phyloP scores from a whole-genome alignment of 2,329 filamentous ascomycete genomes.

The Colletotrichum costaricense region DNA sequence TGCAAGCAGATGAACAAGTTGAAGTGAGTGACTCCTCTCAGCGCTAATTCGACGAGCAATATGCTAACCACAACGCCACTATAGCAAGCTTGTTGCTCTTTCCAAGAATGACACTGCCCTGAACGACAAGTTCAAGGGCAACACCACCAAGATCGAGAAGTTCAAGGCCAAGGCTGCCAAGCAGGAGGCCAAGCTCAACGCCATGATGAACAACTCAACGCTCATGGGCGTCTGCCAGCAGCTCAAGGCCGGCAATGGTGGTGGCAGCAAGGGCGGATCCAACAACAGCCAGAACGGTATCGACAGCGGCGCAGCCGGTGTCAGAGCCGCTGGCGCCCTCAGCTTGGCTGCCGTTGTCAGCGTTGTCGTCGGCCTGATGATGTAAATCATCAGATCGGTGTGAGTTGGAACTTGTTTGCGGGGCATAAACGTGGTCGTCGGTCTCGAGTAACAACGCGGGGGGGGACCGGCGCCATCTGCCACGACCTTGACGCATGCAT shows the following conservation, averaged over 20 bases:
- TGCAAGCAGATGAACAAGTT: conserved; percentile 27
- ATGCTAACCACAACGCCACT: not conserved
- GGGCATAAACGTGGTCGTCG: not conserved
- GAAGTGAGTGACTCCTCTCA: conserved; percentile 5
- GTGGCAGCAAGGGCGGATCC: conserved; percentile 8
- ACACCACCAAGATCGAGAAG: conserved; percentile 47
- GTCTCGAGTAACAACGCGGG: conserved; percentile 11
- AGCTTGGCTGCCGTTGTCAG: conserved; percentile 25
- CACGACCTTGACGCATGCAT: conserved; percentile 3
- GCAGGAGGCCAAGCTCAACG: conserved; percentile 33
- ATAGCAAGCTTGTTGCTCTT: conserved; percentile 28
- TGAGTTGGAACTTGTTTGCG: not conserved
- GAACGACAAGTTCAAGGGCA: conserved; percentile 46
- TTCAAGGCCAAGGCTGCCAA: conserved; percentile 44
- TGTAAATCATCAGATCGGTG: conserved; percentile 3
- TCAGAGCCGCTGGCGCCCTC: conserved; percentile 21
- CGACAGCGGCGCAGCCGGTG: conserved; percentile 24
- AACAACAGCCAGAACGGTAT: conserved; percentile 27
- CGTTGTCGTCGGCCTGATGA: conserved; percentile 28
- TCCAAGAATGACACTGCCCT: conserved; percentile 39
- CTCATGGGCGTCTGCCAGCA: conserved; percentile 40
- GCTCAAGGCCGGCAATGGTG: conserved; percentile 22
- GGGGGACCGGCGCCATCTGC: conserved; percentile 7
- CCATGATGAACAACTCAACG: conserved; percentile 48
- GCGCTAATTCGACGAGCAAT: not conserved